phyloP scores from a whole-genome alignment of 2,329 filamentous ascomycete species.

The Cordyceps tenuipes region DNA sequence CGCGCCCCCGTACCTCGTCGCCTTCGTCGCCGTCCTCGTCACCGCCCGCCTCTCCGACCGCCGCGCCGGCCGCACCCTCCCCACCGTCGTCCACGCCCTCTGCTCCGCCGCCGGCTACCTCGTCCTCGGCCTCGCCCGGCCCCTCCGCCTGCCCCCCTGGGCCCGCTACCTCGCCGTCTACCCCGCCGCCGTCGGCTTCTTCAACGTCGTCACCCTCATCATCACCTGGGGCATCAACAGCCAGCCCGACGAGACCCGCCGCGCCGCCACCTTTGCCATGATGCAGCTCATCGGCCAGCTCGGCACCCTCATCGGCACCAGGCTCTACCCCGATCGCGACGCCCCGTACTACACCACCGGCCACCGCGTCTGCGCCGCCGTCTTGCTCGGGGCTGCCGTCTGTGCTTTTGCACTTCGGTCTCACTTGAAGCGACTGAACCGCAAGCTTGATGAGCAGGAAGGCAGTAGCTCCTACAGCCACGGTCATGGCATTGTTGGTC shows the following conservation, averaged over 20 bases:
- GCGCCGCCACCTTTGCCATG: slow-evolving; percentile 70
- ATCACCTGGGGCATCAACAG: slow-evolving; percentile 90
- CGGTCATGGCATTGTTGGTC: background rate
- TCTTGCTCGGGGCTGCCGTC: slow-evolving; percentile 53
- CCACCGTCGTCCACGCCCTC: slow-evolving; percentile 61
- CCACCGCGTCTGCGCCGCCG: slow-evolving; percentile 53
- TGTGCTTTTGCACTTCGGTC: slow-evolving; percentile 46
- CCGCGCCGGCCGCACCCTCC: slow-evolving; percentile 50
- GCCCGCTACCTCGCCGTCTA: slow-evolving; percentile 68
- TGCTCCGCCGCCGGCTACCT: slow-evolving; percentile 54
- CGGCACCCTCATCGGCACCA: slow-evolving; percentile 62
- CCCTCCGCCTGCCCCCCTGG: slow-evolving; percentile 33
- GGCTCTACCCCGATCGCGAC: slow-evolving; percentile 53
- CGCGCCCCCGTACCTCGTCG: slow-evolving; percentile 71
- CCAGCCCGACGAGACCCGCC: slow-evolving; percentile 58
- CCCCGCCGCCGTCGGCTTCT: slow-evolving; percentile 72
- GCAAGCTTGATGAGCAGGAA: slow-evolving; percentile 30
- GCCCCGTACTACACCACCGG: slow-evolving; percentile 54
- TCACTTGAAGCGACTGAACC: slow-evolving; percentile 46
- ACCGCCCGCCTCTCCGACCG: slow-evolving; percentile 68
- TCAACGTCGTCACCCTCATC: slow-evolving; percentile 73
- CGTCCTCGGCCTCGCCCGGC: slow-evolving; percentile 51
- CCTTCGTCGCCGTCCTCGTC: slow-evolving; percentile 63
- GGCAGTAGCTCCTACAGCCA: slow-evolving; percentile 15
- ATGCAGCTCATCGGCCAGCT: slow-evolving; percentile 76